These are phyloP conservation scores for Eimeria maxima DNA, from an alignment of 169 alveolate species.

Conservation along the genomic window DNA sequence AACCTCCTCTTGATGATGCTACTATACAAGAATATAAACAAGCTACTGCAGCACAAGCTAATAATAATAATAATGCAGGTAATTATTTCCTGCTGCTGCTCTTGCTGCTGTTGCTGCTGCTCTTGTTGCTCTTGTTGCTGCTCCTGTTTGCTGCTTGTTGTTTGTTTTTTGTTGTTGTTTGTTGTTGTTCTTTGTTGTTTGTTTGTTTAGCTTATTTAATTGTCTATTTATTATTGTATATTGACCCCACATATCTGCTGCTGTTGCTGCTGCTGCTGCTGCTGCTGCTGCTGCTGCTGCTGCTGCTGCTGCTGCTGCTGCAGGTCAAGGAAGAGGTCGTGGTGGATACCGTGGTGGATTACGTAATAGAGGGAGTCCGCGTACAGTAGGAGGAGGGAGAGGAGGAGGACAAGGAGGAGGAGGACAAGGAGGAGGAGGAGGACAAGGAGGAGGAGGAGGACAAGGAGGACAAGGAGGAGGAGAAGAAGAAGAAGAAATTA, in stretches of 20 bases:
- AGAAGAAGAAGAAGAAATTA: background rate
- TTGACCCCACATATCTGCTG: no score
- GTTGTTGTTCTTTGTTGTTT: no score
- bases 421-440: no score
- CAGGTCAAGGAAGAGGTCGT: no score
- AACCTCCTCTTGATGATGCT: constrained; percentile 89
- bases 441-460: background rate
- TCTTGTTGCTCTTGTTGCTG: background rate
- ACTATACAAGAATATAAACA: constrained; percentile 86
- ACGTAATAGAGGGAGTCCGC: background rate
- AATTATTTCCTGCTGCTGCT: background rate
- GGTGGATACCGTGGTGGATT: background rate
- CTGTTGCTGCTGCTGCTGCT: constrained; percentile 6
- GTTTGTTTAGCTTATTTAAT: no score
- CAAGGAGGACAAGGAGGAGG: background rate
- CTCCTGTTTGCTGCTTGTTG: background rate
- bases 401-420: no score
- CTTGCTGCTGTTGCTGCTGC: background rate
- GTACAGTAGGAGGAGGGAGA: no score
- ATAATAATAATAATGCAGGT: background rate
- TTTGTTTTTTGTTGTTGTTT: background rate
- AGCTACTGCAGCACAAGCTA: background rate
- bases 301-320: no score
- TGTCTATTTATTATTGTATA: no score
- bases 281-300: constrained; percentile 41